phyloP scores from a whole-genome alignment of 305 asterid genomes.

The Salvia sclarea region DNA sequence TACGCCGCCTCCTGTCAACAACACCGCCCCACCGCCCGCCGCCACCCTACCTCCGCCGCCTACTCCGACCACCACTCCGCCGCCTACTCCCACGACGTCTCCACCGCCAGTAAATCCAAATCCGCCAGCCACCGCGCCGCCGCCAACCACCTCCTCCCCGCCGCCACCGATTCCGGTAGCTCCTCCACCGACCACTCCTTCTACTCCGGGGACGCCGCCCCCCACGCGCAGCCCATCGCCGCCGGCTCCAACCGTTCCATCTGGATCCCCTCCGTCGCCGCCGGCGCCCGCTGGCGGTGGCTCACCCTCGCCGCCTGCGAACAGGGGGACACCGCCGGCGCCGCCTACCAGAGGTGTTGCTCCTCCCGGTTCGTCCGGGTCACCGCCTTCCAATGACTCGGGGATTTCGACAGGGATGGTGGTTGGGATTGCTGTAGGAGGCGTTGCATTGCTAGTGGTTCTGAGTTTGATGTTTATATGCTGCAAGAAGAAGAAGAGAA shows the following conservation, averaged over 20 bases:
- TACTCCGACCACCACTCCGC: slow-evolving; percentile 36
- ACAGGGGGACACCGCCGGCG: slow-evolving; percentile 24
- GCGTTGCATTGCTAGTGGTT: slow-evolving; percentile 54
- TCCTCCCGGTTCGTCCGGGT: slow-evolving; percentile 28
- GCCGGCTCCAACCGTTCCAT: slow-evolving; percentile 44
- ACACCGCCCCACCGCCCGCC: slow-evolving; percentile 56
- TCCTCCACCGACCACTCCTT: slow-evolving; percentile 52
- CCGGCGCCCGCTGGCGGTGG: slow-evolving; percentile 37
- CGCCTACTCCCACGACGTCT: slow-evolving; percentile 41
- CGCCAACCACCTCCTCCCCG: slow-evolving; percentile 37
- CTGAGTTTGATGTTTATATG: slow-evolving; percentile 52
- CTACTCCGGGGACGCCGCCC: slow-evolving; percentile 48
- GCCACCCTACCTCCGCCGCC: slow-evolving; percentile 42
- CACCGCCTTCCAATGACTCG: slow-evolving; percentile 40
- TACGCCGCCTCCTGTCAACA: slow-evolving; percentile 50
- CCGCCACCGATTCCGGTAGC: slow-evolving; percentile 36
- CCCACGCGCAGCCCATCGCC: slow-evolving; percentile 41
- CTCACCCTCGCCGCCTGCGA: slow-evolving; percentile 36
- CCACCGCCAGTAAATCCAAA: slow-evolving; percentile 47
- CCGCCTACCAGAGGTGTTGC: slow-evolving; percentile 22
- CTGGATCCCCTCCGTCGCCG: slow-evolving; percentile 41
- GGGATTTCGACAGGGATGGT: slow-evolving; percentile 54
- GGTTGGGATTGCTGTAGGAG: slow-evolving; percentile 73
- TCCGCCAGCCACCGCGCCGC: slow-evolving; percentile 44
- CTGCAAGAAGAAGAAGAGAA: slow-evolving; percentile 71